phyloP scores from a whole-genome alignment of 179 eudicot genomes.

The Corrigiola litoralis region DNA sequence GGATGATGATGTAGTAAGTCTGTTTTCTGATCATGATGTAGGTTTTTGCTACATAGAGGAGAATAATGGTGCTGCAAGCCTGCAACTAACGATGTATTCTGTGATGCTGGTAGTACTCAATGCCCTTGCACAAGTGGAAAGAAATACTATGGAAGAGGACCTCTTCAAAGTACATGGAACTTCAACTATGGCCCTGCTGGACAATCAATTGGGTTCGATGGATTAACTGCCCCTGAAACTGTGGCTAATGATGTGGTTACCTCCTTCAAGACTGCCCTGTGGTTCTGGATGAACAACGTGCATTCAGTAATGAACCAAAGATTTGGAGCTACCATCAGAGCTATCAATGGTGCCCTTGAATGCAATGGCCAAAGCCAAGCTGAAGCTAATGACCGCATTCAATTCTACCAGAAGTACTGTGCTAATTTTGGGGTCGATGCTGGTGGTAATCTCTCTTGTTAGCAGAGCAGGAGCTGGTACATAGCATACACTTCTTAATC shows the following conservation, averaged over 20 bases:
- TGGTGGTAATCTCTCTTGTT: slow-evolving; percentile 30
- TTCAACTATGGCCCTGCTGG: slow-evolving; percentile 34
- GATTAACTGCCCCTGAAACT: slow-evolving; percentile 22
- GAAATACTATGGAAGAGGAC: slow-evolving; percentile 36
- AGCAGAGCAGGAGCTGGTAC: no score
- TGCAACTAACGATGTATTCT: slow-evolving; percentile 2
- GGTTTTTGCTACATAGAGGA: slow-evolving; percentile 33
- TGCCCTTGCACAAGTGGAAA: slow-evolving; percentile 24
- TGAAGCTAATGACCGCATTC: slow-evolving; percentile 19
- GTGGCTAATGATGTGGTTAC: slow-evolving; percentile 24
- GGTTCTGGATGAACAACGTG: slow-evolving; percentile 36
- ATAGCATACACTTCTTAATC: no score
- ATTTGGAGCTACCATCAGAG: slow-evolving; percentile 31
- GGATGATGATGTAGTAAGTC: no score
- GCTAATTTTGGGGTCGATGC: slow-evolving; percentile 26
- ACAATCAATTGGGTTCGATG: slow-evolving; percentile 15
- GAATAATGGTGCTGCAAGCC: slow-evolving; percentile 14
- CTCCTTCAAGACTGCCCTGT: slow-evolving; percentile 30
- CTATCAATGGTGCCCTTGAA: slow-evolving; percentile 23
- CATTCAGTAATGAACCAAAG: slow-evolving; percentile 27
- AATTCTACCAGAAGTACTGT: slow-evolving; percentile 25
- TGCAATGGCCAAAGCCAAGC: slow-evolving; percentile 21
- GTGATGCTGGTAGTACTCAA: slow-evolving; percentile 11
- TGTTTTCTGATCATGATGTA: background rate
- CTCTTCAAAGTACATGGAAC: slow-evolving; percentile 28